Evolutionary conservation across 176 grass and related monocot genomes (phyloP).

Genomic region (Urochloa ruziziensis): DNA sequence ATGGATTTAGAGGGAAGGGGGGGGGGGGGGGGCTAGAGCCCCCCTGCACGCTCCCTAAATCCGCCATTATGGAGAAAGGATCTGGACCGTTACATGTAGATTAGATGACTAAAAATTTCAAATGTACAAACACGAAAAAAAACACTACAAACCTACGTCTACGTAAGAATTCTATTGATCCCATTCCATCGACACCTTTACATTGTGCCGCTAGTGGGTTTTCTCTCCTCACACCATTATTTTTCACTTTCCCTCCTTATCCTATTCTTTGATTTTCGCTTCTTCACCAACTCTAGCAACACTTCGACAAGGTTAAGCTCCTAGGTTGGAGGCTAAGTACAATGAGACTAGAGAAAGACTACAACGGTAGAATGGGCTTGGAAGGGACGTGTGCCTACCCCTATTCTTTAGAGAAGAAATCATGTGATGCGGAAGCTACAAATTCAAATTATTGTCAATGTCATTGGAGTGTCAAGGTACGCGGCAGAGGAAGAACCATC

Average conservation of each 20-base stretch:
- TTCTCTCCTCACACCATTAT: not conserved
- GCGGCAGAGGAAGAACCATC: not conserved
- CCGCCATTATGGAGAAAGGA: too few relatives aligned
- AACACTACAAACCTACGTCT: too few relatives aligned
- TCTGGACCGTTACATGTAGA: too few relatives aligned
- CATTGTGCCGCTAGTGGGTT: too few relatives aligned
- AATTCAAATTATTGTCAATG: not conserved
- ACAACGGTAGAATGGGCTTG: not conserved
- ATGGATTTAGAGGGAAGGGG: too few relatives aligned
- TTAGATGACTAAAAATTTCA: too few relatives aligned
- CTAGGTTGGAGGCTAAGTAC: not conserved
- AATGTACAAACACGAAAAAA: too few relatives aligned
- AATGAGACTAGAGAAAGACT: not conserved
- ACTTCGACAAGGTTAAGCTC: not conserved
- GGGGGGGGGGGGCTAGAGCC: too few relatives aligned
- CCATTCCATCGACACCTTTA: too few relatives aligned
- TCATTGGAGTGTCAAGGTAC: not conserved
- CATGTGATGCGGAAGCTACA: not conserved
- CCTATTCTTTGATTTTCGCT: too few relatives aligned
- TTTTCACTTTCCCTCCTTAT: not conserved
- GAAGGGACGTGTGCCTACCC: fast-evolving
- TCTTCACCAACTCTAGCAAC: not conserved
- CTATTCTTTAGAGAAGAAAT: not conserved
- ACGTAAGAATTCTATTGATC: too few relatives aligned
- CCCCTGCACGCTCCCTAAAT: too few relatives aligned